Base-by-base conservation (phyloP, 805 yeast species). In the Saccharomycopsis sp. region DNA sequence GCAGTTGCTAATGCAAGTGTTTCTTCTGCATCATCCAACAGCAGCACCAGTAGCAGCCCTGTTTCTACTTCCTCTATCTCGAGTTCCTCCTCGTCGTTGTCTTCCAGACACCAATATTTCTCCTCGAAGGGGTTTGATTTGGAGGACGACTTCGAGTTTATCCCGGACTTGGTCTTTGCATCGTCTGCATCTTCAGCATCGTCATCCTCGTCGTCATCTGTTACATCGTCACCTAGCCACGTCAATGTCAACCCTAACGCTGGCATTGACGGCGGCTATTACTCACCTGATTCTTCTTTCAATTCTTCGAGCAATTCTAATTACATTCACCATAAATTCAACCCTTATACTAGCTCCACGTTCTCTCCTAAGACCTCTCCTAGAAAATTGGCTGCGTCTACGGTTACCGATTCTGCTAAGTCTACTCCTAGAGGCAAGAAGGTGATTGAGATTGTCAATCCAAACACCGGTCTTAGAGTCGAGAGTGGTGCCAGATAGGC, bases 301-400 rank as follows among this genome's bases (percentile, higher is more conserved):
- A 15, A 44, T 2, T 55, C 58, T 17, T 20, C 34, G 5, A 50
- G 23, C 17, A 50, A 15, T 50, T 14, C 19, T 44, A 29, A 29
- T 17, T 12, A 44, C 22, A 17, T 9, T 23, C 56, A 42, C n/a
- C 52, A 55, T 47, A 61, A 58, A 49, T 61, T 61, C 35, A 61
- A 61, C 51, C 61, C 63, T 1, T 61, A 61, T 54, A 61, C 59
- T 35, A 58, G 61, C 20, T 56, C 50, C 35, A 58, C 58, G 3
- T 61, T 61, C 25, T 61, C 63, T 14, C 63, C 63, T 52, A 61
- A 54, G 55, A 44, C 58, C 20, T 56, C 59, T 42, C 59, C 62
- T 19, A 50, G 52, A 38, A 58, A 53, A 47, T 55, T 55, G 50
- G 52, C 47, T 54, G 20, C 25, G 22, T 42, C 54, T n/a, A 41